These are phyloP conservation scores for Phytopythium boreale DNA, from an alignment of 352 stramenopile species.

Conservation along the genomic window DNA sequence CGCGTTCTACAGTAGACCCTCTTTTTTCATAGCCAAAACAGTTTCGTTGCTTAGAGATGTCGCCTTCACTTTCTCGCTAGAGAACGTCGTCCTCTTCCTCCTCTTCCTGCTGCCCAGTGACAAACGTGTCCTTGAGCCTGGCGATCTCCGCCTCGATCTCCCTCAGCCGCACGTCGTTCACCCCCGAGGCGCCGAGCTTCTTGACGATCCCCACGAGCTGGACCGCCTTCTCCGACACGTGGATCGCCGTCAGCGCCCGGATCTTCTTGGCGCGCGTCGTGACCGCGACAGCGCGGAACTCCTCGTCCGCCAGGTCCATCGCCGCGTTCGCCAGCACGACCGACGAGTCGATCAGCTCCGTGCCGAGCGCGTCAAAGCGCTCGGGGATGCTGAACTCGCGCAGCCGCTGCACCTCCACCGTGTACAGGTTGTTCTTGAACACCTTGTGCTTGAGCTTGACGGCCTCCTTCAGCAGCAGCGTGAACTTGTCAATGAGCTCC, in stretches of 20 bases:
- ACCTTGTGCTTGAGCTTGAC: constrained; percentile 89
- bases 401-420: constrained; percentile 49
- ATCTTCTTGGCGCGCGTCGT: constrained; percentile 81
- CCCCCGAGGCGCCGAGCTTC: constrained; percentile 66
- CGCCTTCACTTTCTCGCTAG: constrained; percentile 23
- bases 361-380: constrained; percentile 64
- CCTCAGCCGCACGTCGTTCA: constrained; percentile 44
- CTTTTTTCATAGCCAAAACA: constrained; percentile 9
- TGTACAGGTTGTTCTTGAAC: constrained; percentile 75
- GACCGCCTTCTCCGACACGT: constrained; percentile 69
- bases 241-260: constrained; percentile 58
- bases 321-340: constrained; percentile 55
- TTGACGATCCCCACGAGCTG: constrained; percentile 83
- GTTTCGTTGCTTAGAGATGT: background rate
- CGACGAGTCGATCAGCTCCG: constrained; percentile 61
- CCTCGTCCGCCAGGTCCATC: constrained; percentile 77
- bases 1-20: constrained; percentile 2
- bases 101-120: constrained; percentile 62
- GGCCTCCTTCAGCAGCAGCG: constrained; percentile 78
- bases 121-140: constrained; percentile 57
- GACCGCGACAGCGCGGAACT: constrained; percentile 61
- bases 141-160: constrained; percentile 37
- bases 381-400: constrained; percentile 61
- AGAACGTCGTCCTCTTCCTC: constrained; percentile 87
- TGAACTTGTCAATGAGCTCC: constrained; percentile 86